A percentile compares a stretch with the other conserved stretches of the same genome.
Evolutionary conservation across 2,329 filamentous ascomycete genomes (phyloP).

Genomic region (Chaetomiaceae sp.): DNA sequence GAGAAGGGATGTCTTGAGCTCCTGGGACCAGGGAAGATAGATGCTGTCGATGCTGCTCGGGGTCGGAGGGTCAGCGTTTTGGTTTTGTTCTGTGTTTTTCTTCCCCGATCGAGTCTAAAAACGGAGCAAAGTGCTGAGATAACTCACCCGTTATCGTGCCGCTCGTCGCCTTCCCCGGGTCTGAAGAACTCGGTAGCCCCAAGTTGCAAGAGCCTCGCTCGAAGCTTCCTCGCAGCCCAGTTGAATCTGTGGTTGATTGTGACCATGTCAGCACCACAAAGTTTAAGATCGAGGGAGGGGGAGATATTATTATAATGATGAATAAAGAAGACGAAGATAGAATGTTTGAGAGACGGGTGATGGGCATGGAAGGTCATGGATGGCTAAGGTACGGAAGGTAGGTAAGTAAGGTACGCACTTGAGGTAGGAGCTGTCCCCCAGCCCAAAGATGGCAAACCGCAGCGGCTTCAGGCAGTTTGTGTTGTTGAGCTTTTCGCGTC

Average conservation of each 20-base stretch:
- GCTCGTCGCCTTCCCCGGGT: slow-evolving; percentile 84
- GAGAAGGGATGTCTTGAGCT: slow-evolving; percentile 62
- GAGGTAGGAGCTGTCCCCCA: slow-evolving; percentile 91
- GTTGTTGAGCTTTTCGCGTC: slow-evolving; percentile 68
- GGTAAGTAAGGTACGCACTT: too few relatives aligned
- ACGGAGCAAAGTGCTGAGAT: background rate
- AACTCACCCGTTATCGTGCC: slow-evolving; percentile 83
- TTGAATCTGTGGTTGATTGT: slow-evolving; percentile 66
- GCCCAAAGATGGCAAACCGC: slow-evolving; percentile 78
- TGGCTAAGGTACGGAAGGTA: too few relatives aligned
- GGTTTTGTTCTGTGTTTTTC: too few relatives aligned
- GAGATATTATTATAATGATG: too few relatives aligned
- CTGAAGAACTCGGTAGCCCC: slow-evolving; percentile 73
- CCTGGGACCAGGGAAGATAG: slow-evolving; percentile 71
- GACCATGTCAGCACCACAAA: background rate
- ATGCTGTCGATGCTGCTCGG: slow-evolving; percentile 66
- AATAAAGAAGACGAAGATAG: too few relatives aligned
- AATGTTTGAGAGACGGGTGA: too few relatives aligned
- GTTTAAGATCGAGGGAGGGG: too few relatives aligned
- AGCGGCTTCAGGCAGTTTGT: slow-evolving; percentile 62
- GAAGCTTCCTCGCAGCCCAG: slow-evolving; percentile 83
- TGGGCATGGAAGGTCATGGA: too few relatives aligned
- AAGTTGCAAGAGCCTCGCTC: slow-evolving; percentile 77
- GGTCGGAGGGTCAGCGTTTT: background rate
- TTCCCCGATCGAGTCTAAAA: too few relatives aligned